Percentiles rank a stretch among this genome's conserved stretches.
These are phyloP conservation scores for Venturiaceae sp. DNA, from an alignment of 2,329 filamentous ascomycete species.

Conservation along the genomic window DNA sequence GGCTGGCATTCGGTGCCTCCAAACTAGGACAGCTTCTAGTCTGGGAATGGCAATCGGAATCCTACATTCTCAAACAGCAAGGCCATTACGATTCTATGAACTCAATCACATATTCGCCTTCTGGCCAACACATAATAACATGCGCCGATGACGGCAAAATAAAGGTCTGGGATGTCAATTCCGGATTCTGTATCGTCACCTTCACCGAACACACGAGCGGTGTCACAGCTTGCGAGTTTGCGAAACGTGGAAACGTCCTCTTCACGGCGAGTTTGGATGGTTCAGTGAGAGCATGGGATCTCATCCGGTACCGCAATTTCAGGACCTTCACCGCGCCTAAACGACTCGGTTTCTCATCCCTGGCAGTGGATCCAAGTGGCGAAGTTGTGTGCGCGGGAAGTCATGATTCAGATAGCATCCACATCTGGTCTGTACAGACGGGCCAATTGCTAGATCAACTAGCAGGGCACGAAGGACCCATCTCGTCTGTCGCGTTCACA, in stretches of 20 bases:
- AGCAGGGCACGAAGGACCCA: slow-evolving; percentile 86
- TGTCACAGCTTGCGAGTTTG: slow-evolving; percentile 89
- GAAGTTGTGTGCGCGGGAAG: slow-evolving; percentile 95
- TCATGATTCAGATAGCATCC: slow-evolving; percentile 90
- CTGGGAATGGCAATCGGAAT: slow-evolving; percentile 99
- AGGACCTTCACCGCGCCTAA: slow-evolving; percentile 92
- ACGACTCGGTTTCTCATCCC: slow-evolving; percentile 80
- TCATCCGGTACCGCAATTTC: slow-evolving; percentile 94
- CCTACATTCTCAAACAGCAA: slow-evolving; percentile 96
- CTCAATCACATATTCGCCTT: slow-evolving; percentile 82
- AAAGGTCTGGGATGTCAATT: slow-evolving; percentile 95
- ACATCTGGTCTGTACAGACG: slow-evolving; percentile 98
- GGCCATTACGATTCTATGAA: slow-evolving; percentile 97
- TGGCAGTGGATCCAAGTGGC: slow-evolving; percentile 94
- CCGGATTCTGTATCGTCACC: slow-evolving; percentile 94
- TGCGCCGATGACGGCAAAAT: slow-evolving; percentile 95
- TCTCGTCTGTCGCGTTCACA: slow-evolving; percentile 80
- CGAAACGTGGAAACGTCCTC: slow-evolving; percentile 88
- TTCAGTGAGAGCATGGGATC: slow-evolving; percentile 89
- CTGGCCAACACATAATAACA: slow-evolving; percentile 87
- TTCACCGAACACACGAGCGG: slow-evolving; percentile 95
- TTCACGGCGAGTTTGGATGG: slow-evolving; percentile 95
- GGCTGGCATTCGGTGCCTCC: slow-evolving; percentile 93
- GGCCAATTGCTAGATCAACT: slow-evolving; percentile 88
- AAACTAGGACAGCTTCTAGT: slow-evolving; percentile 93